phyloP scores from a whole-genome alignment of 768 basidiomycete genomes.

The Wakefieldia striispora region DNA sequence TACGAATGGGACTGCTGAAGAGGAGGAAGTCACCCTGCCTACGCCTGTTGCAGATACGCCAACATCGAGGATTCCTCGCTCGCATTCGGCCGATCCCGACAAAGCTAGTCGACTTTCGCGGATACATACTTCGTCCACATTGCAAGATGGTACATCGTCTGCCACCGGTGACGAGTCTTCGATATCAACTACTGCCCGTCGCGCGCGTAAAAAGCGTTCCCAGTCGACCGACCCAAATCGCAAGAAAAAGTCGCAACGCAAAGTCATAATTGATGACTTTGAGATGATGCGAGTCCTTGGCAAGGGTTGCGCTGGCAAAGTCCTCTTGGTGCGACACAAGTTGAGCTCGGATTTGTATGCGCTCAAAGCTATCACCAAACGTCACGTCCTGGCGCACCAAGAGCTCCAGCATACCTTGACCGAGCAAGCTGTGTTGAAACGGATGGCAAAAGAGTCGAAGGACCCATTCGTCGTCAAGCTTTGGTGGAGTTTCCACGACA shows the following conservation, averaged over 20 bases:
- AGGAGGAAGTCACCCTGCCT: conserved; percentile 29
- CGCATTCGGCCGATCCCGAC: conserved; percentile 80
- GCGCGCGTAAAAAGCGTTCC: conserved; percentile 53
- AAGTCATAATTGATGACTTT: conserved; percentile 87
- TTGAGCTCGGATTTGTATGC: conserved; percentile 73
- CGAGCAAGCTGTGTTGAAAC: conserved; percentile 92
- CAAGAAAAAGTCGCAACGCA: conserved; percentile 54
- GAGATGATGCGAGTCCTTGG: conserved; percentile 97
- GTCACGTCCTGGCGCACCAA: conserved; percentile 94
- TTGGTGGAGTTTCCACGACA: conserved; percentile 98
- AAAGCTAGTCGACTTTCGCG: conserved; percentile 58
- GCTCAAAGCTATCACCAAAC: conserved; percentile 97
- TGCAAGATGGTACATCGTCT: conserved; percentile 53
- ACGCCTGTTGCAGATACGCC: conserved; percentile 41
- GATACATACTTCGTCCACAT: conserved; percentile 52
- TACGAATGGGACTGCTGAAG: conserved; percentile 24
- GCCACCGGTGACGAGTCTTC: conserved; percentile 70
- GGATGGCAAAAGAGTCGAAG: conserved; percentile 84
- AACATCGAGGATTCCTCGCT: conserved; percentile 59
- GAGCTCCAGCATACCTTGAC: conserved; percentile 96
- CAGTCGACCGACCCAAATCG: conserved; percentile 49
- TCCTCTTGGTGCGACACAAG: conserved; percentile 86
- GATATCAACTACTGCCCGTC: conserved; percentile 51
- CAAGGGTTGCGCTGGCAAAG: conserved; percentile 97
- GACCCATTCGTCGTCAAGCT: conserved; percentile 96